Base-by-base conservation (phyloP, 2,329 filamentous ascomycete species). In the Aspergillus sp. region DNA sequence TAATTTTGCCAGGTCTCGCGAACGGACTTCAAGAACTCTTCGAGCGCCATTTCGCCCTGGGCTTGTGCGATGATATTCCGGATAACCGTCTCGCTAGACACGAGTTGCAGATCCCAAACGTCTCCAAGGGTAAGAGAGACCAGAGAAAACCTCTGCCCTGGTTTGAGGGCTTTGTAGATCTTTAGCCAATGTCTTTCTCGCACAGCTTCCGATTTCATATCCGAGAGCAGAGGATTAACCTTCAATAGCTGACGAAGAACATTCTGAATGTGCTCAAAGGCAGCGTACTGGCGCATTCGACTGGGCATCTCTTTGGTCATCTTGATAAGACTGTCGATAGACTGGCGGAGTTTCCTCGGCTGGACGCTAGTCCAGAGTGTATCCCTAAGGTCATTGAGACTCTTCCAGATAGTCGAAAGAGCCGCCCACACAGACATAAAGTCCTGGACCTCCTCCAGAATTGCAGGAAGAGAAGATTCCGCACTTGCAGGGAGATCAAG, bases 221-320 rank as follows among this genome's bases (percentile, higher is more conserved):
- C 95, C 4, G 89, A 87, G 3, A 99, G 84, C 38, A 97, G 84
- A 11, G 89, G 84, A 73, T 98, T 99, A 69, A 96, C 92, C 76
- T 97, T 98, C 66, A 97, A 84, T 53, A 96, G 85, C 64, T 93
- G 89, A 49, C 93, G 91, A 46, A 99, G 86, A 31, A 96, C 91
- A 66, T 88, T 92, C 75, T 99, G 96, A 45, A 99, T 93, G 73
- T 99, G 94, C 77, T 99, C 96, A 74, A 99, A 99, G n/a, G 96
- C 96, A 69, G 96, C 94, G 77, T 99, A 99, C 74, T 99, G 96
- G 63, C 96, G 89, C 94, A 99, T 98, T 62, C 95, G 89, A 78
- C 93, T 97, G 0, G 96, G 95, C 95, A 99, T 98, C 65, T 98
- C 94, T 80, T 97, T 98, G 41, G 93, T 98, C 86, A 96, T 96